Base-by-base conservation (phyloP, 371 early-diverging fungal genomes). In the Mortierella sp. region DNA sequence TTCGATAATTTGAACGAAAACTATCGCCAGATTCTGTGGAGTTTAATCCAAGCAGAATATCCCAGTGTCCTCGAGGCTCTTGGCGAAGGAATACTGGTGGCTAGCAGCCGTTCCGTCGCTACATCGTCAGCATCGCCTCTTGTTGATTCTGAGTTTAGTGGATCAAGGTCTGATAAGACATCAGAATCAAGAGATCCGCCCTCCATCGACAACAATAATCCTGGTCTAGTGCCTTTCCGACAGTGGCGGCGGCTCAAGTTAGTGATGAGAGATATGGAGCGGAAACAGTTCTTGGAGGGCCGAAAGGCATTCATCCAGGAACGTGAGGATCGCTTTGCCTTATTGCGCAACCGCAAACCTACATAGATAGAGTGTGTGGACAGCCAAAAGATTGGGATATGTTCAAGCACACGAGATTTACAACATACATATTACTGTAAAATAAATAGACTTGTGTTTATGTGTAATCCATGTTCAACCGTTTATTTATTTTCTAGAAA, bases 191-290 rank as follows among this genome's bases (percentile, higher is more conserved):
- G n/a, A 23, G n/a, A 47, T 31, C 55, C 60, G 0, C 8, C 43
- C 56, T 40, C 54, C 7, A 53, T 3, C 10, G 29, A 37, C 2
- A 19, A 40, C 19, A 26, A 22, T 19, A 53, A 43, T 3, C 60
- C 19, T 19, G 51, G 43, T 70, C 73, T 49, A 29, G 17, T 1
- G 42, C 51, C 1, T 79, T n/a, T 79, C 64, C 66, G 74, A 3
- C 64, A 49, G 28, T 79, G 79, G 79, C 73, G 74, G 29, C 64
- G 62, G 22, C 79, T 79, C 74, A 68, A 66, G 74, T 61, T 56
- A 9, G 70, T 73, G 26, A 79, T 79, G 67, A 79, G 61, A 67
- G 79, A 79, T 37, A 66, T 69, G 66, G 74, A 79, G 42, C 66
- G 79, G 3, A 69, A 69, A 32, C 61, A 73, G 64, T 70, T 66